These are phyloP conservation scores for Penicillium sclerotiorum DNA, from an alignment of 2,329 filamentous ascomycete genomes.

Conservation along the genomic window DNA sequence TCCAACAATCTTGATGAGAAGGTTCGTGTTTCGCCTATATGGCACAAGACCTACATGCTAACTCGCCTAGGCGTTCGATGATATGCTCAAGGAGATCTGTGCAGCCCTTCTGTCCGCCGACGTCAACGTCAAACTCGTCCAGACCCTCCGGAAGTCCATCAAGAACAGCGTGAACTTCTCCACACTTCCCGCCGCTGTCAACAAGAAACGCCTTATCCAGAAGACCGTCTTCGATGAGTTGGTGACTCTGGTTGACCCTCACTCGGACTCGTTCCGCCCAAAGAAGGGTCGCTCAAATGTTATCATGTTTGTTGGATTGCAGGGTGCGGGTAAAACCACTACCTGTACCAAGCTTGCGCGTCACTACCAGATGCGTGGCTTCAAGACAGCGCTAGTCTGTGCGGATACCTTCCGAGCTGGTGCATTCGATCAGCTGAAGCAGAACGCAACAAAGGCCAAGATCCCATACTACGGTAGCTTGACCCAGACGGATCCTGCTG, in stretches of 20 bases:
- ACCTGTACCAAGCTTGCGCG: constrained; percentile 95
- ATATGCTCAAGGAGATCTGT: constrained; percentile 98
- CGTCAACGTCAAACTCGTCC: constrained; percentile 93
- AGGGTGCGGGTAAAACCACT: constrained; percentile 97
- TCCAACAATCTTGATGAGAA: constrained; percentile 96
- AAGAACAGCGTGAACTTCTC: constrained; percentile 91
- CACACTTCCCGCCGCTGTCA: constrained; percentile 84
- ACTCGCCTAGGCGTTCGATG: constrained; percentile 76
- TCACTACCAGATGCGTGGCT: constrained; percentile 91
- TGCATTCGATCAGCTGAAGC: constrained; percentile 97
- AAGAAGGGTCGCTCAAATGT: constrained; percentile 96
- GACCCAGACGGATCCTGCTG: constrained; percentile 92
- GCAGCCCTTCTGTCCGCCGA: constrained; percentile 94
- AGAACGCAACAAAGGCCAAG: constrained; percentile 98
- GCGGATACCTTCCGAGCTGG: constrained; percentile 98
- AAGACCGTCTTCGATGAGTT: constrained; percentile 98
- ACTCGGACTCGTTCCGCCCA: constrained; percentile 92
- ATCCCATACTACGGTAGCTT: constrained; percentile 98
- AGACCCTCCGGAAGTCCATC: constrained; percentile 89
- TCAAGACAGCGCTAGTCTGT: constrained; percentile 91
- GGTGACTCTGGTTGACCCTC: constrained; percentile 91
- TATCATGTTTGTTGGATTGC: constrained; percentile 98
- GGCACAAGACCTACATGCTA: constrained; percentile 7
- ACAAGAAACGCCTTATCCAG: constrained; percentile 98
- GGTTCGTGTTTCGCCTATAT: constrained; percentile 51